A percentile compares a stretch with the other conserved stretches of the same genome.
These are phyloP conservation scores for Fragaria nilgerrensis DNA, from an alignment of 306 rosid genomes.

Conservation along the genomic window DNA sequence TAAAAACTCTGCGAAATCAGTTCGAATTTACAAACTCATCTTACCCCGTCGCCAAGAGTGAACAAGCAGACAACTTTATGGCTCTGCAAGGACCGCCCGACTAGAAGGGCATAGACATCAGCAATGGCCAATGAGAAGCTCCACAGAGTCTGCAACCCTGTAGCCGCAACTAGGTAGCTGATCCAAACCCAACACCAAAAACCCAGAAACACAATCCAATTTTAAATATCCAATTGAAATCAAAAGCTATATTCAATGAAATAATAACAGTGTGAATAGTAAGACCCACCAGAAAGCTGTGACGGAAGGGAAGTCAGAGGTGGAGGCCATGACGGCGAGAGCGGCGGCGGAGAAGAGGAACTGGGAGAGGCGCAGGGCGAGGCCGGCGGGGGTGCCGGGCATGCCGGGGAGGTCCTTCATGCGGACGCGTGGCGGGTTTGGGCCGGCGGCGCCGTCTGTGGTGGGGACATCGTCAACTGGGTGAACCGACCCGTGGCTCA, in stretches of 20 bases:
- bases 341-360: slow-evolving; percentile 68
- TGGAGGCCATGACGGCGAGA: slow-evolving; percentile 71
- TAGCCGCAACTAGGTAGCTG: slow-evolving; percentile 88
- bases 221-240: neutral
- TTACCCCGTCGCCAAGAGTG: slow-evolving; percentile 93
- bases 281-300: slow-evolving; percentile 73
- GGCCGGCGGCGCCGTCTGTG: slow-evolving; percentile 37
- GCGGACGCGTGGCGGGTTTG: slow-evolving; percentile 58
- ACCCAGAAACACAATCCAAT: neutral
- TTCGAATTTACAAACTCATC: slow-evolving; percentile 16
- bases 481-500: slow-evolving; percentile 87
- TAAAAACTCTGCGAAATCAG: neutral
- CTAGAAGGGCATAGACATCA: slow-evolving; percentile 77
- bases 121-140: slow-evolving; percentile 65
- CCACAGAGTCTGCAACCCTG: slow-evolving; percentile 75
- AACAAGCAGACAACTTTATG: slow-evolving; percentile 53
- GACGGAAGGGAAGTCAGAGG: slow-evolving; percentile 79
- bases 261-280: no score
- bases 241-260: neutral
- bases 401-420: slow-evolving; percentile 86
- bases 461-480: slow-evolving; percentile 63
- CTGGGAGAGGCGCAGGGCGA: slow-evolving; percentile 58
- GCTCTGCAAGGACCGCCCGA: slow-evolving; percentile 72
- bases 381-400: slow-evolving; percentile 90
- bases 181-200: slow-evolving; percentile 17